phyloP scores from a whole-genome alignment of 2,329 filamentous ascomycete species.

The Sclerotinia glacialis region DNA sequence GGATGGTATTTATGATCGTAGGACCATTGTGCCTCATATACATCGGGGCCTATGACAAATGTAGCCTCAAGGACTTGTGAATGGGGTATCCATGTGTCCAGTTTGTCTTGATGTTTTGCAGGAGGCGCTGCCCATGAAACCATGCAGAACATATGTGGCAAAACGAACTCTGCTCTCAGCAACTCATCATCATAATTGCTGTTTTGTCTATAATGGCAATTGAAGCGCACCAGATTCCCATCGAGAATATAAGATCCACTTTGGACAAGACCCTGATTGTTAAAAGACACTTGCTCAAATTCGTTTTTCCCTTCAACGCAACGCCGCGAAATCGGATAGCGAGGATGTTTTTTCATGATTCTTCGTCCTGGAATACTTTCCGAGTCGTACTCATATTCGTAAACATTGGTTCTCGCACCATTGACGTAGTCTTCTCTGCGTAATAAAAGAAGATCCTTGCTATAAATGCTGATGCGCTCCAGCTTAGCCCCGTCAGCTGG shows the following conservation, averaged over 20 bases:
- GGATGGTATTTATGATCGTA: constrained; percentile 49
- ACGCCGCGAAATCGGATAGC: constrained; percentile 43
- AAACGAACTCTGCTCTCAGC: constrained; percentile 51
- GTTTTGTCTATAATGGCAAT: constrained; percentile 53
- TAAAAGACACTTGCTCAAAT: constrained; percentile 50
- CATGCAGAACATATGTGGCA: constrained; percentile 51
- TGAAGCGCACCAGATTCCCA: constrained; percentile 51
- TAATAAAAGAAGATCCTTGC: constrained; percentile 45
- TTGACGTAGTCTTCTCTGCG: constrained; percentile 30
- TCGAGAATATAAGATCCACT: constrained; percentile 51
- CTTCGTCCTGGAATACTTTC: neutral
- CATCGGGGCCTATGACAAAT: constrained; percentile 50
- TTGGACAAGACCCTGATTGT: constrained; percentile 34
- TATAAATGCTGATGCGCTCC: constrained; percentile 47
- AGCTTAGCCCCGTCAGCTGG: constrained; percentile 44
- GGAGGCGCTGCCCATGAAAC: constrained; percentile 53
- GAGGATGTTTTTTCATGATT: neutral
- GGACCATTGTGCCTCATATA: constrained; percentile 49
- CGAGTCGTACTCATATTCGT: constrained; percentile 17
- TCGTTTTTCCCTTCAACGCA: constrained; percentile 48
- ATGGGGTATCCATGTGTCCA: constrained; percentile 53
- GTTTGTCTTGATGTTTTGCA: constrained; percentile 48
- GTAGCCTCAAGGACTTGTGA: constrained; percentile 54
- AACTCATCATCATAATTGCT: constrained; percentile 52
- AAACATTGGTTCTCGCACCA: constrained; percentile 46